Evolutionary conservation across 495 filamentous ascomycete genomes (phyloP), one percentile per base, ranked within the genome.

Genomic region (Aspergillus olivimuriae): DNA sequence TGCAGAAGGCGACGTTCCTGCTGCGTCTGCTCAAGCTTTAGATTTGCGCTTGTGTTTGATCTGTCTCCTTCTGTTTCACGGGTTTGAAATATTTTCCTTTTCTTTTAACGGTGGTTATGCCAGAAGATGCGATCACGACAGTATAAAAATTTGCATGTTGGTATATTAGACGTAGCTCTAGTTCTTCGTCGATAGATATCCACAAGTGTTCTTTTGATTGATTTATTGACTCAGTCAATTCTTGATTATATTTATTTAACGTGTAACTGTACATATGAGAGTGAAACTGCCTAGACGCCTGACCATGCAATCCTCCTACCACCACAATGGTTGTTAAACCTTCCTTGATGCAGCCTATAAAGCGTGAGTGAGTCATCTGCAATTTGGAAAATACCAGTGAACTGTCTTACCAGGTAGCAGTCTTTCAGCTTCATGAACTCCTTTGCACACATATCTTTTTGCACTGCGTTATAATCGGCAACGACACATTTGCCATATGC

Each of bases 401-500:
- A 36, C 38, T 20, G n/a, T n/a, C 80, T 61, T 74, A 96, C 90
- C 53, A 92, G 48, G 54, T 85, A 90, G 62, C 92, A 99, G 47
- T 96, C 74, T 63, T 95, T 95, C 38, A 97, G 61, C 50, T 65
- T 78, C 62, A 94, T 64, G 47, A 99, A 97, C 57, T 96, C 88
- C 38, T 78, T 80, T 2, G 74, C 71, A 56, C 92, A 99, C 72
- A 91, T 89, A 61, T 96, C 88, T 52, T 94, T 94, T 50, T 90
- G 76, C 4, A 96, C 80, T 17, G 87, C 80, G 56, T 89, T 90
- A 65, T 94, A 97, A 59, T 99, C 91, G 7, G 78, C 78, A 24
- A 92, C 73, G 44, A 99, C 79, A 60, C 92, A 99, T 73, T 89
- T 89, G 39, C 92, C 92, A 55, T 97, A 99, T 12, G 76, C 74